These are phyloP conservation scores for Xylariaceae sp. DNA, from an alignment of 2,329 filamentous ascomycete genomes.

Conservation along the genomic window DNA sequence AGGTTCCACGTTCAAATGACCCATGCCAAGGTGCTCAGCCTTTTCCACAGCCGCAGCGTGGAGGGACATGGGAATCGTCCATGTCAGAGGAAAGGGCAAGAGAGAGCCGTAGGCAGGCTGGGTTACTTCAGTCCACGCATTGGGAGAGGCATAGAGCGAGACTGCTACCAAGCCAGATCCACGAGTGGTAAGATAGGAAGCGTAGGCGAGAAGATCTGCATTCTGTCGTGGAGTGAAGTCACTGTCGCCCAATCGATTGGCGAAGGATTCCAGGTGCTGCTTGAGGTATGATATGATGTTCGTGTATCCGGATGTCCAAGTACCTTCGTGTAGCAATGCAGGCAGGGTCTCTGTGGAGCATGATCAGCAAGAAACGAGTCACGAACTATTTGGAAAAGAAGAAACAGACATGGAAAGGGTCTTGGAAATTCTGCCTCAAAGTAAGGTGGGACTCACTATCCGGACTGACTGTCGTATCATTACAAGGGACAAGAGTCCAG, in stretches of 20 bases:
- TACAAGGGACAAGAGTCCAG: constrained; percentile 71
- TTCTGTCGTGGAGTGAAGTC: constrained; percentile 36
- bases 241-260: constrained; percentile 32
- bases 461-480: constrained; percentile 67
- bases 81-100: constrained; percentile 83
- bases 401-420: too few species aligned
- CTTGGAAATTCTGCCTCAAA: constrained; percentile 11
- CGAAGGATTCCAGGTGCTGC: constrained; percentile 28
- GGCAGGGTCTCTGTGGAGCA: constrained; percentile 48
- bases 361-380: too few species aligned
- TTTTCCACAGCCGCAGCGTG: constrained; percentile 66
- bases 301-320: constrained; percentile 58
- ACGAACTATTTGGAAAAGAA: too few species aligned
- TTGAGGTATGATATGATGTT: constrained; percentile 57
- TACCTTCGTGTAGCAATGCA: constrained; percentile 47
- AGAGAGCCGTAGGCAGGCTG: constrained; percentile 76
- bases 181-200: constrained; percentile 68
- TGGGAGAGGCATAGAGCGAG: constrained; percentile 82
- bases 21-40: constrained; percentile 67
- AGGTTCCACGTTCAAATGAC: constrained; percentile 60
- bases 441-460: constrained; percentile 53
- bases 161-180: constrained; percentile 79
- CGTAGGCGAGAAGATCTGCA: constrained; percentile 50
- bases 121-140: constrained; percentile 77
- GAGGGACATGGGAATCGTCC: constrained; percentile 72